Evolutionary conservation across 2,329 filamentous ascomycete species (phyloP), one percentile per base, ranked within the genome.

Genomic region (Fonsecaea pedrosoi): DNA sequence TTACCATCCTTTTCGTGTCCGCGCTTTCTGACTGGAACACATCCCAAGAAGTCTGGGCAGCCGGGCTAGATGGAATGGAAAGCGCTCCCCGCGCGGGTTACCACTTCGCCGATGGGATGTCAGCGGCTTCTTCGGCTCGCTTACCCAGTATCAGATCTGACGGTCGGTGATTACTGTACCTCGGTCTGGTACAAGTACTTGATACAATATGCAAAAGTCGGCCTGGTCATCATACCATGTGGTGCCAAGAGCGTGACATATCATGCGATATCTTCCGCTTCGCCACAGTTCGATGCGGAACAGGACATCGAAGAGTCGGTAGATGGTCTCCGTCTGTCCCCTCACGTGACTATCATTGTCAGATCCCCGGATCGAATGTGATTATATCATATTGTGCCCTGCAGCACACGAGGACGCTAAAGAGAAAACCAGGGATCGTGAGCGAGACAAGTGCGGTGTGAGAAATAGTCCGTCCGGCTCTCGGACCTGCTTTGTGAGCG

Each of bases 121-220:
- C 48, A 55, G 62, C 62, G 62, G 62, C 48, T 60, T 60, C 56
- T 42, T 56, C 62, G 56, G 62, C 62, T 60, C 57, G 56, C 62
- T 65, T 42, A 65, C 56, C 58, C 15, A 18, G 25, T 42, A 25
- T 32, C 18, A 50, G 38, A 60, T 60, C n/a, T 60, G 12, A 45
- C 38, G 25, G n/a, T 45, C 25, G 57, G 32, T 30, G 57, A 40
- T 59, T 30, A 50, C 25, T 25, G 25, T 25, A 25, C 25, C 25
- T 25, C 25, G 25, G 25, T 25, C 25, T 25, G 25, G 25, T 2
- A 25, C 25, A 25, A 25, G 25, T 25, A 25, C 25, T 25, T 25
- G 2, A 25, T 25, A 25, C 25, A 25, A 25, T 25, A 25, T 25
- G 18, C 18, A 50, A 2, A 12, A n/a, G 45, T 25, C 45, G 45